A percentile compares a stretch with the other conserved stretches of the same genome.
These are phyloP conservation scores for Sphagnurus paluster DNA, from an alignment of 1,284 basidiomycete species.

Conservation along the genomic window DNA sequence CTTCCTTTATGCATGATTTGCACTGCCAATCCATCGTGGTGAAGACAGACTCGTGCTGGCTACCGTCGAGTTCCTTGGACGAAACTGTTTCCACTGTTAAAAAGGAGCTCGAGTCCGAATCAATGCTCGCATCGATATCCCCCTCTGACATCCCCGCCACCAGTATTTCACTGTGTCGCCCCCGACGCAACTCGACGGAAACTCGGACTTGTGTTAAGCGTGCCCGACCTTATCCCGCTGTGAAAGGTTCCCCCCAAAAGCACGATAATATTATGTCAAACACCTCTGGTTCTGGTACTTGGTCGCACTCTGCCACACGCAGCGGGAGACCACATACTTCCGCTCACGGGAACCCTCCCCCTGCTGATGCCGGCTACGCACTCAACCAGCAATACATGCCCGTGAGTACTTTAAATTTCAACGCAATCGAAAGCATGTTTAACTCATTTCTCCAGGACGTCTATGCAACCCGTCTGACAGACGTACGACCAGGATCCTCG, in stretches of 20 bases:
- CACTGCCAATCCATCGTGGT: conserved; percentile 48
- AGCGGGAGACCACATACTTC: conserved; percentile 24
- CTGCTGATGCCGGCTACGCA: conserved; percentile 32
- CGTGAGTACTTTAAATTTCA: conserved; percentile 19
- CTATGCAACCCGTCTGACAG: conserved; percentile 20
- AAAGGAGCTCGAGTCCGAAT: conserved; percentile 43
- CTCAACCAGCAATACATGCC: conserved; percentile 28
- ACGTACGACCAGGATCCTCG: conserved; percentile 34
- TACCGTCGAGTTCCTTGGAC: conserved; percentile 23
- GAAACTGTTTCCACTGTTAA: conserved; percentile 38
- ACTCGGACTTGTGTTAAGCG: conserved; percentile 31
- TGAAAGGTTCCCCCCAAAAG: conserved; percentile 27
- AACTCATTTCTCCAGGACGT: conserved; percentile 18
- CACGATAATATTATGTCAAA: conserved; percentile 31
- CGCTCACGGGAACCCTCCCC: conserved; percentile 26
- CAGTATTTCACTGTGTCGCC: conserved; percentile 24
- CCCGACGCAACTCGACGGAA: conserved; percentile 30
- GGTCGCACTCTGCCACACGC: conserved; percentile 26
- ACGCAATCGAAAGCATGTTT: neutral
- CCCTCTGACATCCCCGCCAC: conserved; percentile 24
- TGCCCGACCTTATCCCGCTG: conserved; percentile 34
- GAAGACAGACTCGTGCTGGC: conserved; percentile 31
- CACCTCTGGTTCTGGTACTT: conserved; percentile 27
- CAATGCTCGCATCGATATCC: conserved; percentile 35
- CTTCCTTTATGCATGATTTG: conserved; percentile 23